Conservation (phyloP, 2,329 filamentous ascomycete genomes). For the Lachnellula occidentalis region DNA sequence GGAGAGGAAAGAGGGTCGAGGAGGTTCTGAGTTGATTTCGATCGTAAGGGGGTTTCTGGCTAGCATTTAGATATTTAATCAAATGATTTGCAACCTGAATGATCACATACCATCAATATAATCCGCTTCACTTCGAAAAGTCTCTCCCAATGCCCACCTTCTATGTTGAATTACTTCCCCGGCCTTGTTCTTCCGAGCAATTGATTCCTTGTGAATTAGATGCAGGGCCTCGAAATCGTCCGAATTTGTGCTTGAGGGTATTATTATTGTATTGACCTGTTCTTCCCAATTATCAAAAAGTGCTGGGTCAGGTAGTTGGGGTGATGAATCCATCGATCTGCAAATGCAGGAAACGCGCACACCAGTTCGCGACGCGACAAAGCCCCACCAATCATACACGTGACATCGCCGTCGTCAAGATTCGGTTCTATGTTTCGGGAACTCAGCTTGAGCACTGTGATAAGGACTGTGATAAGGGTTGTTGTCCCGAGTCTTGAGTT, state of each 20-base stretch:
- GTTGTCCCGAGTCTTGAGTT: no score
- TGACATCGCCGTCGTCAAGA: no score
- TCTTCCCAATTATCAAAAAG: conserved; percentile 23
- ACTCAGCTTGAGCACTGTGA: no score
- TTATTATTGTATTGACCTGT: conserved; percentile 1
- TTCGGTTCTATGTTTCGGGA: no score
- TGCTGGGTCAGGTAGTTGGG: conserved; percentile 22
- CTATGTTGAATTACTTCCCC: conserved; percentile 47
- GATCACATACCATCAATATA: conserved; percentile 25
- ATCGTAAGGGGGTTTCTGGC: conserved; percentile 22
- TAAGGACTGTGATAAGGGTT: no score
- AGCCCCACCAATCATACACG: not conserved
- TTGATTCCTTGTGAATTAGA: conserved; percentile 36
- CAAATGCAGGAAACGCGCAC: not conserved
- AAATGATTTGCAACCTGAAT: not conserved
- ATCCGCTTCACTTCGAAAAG: conserved; percentile 45
- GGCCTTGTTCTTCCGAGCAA: conserved; percentile 35
- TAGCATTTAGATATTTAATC: conserved; percentile 7
- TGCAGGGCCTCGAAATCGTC: conserved; percentile 44
- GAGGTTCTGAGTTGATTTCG: conserved; percentile 6
- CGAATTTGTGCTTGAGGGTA: conserved; percentile 30
- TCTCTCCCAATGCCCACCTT: conserved; percentile 40
- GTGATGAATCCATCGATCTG: conserved; percentile 20
- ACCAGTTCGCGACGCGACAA: not conserved
- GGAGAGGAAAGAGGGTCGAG: conserved; percentile 34